Percentiles rank a stretch among this genome's conserved stretches.
These are phyloP conservation scores for Brassica cretica DNA, from an alignment of 345 rosid genomes.

Conservation along the genomic window DNA sequence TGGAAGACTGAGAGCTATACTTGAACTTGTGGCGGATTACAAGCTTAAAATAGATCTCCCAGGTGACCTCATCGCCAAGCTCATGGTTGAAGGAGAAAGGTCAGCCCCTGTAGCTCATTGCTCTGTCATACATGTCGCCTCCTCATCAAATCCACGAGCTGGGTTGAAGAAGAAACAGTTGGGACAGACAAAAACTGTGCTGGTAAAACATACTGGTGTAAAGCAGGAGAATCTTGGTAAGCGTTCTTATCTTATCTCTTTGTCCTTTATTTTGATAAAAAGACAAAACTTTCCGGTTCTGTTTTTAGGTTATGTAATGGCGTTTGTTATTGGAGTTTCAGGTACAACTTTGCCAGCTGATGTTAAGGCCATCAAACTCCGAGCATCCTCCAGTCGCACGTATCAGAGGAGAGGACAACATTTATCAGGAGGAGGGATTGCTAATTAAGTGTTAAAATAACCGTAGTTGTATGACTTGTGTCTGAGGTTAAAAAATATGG, in stretches of 20 bases:
- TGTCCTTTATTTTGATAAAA: not conserved
- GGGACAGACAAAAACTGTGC: not conserved
- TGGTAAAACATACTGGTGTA: not conserved
- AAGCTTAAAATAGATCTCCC: slow-evolving; percentile 20
- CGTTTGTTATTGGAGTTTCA: not conserved
- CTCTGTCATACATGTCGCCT: not conserved
- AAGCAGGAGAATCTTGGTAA: not conserved
- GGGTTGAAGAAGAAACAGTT: not conserved
- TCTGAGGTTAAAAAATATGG: not conserved
- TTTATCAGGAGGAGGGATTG: not conserved
- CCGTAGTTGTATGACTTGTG: not conserved
- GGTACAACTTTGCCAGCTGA: not conserved
- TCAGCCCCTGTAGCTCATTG: not conserved
- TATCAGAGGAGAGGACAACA: slow-evolving; percentile 5
- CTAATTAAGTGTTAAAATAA: not conserved
- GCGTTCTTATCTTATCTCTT: not conserved
- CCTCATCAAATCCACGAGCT: slow-evolving; percentile 8
- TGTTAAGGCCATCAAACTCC: not conserved
- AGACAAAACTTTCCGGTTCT: not conserved
- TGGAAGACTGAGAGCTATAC: slow-evolving; percentile 31
- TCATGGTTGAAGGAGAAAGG: slow-evolving; percentile 30
- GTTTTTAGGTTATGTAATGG: not conserved
- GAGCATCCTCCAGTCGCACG: slow-evolving; percentile 9
- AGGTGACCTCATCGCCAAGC: slow-evolving; percentile 25
- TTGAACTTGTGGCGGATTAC: slow-evolving; percentile 30